Evolutionary conservation across 345 rosid genomes (phyloP).

Genomic region (Citropsis articulata): DNA sequence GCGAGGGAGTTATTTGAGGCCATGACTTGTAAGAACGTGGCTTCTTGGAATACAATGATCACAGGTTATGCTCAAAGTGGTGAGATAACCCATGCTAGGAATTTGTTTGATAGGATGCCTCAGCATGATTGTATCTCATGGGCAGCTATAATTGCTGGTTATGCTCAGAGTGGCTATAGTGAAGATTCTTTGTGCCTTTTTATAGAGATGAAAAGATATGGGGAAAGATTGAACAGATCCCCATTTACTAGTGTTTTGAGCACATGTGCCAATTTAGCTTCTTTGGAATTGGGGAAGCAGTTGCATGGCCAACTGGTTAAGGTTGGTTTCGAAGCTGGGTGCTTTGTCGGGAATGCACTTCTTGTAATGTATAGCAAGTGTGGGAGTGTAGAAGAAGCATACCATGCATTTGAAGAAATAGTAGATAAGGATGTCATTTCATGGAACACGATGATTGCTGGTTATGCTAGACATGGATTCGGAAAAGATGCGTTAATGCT

Average conservation of each 20-base stretch:
- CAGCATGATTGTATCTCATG: slow-evolving; percentile 59
- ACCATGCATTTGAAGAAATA: slow-evolving; percentile 51
- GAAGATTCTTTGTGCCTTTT: slow-evolving; percentile 53
- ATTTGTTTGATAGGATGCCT: slow-evolving; percentile 53
- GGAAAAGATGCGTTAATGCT: slow-evolving; percentile 50
- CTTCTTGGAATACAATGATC: slow-evolving; percentile 73
- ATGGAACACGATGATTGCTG: slow-evolving; percentile 71
- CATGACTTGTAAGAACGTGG: slow-evolving; percentile 46
- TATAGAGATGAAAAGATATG: slow-evolving; percentile 56
- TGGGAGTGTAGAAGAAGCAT: slow-evolving; percentile 69
- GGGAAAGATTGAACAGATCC: slow-evolving; percentile 60
- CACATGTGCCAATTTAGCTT: slow-evolving; percentile 59
- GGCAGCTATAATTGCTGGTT: slow-evolving; percentile 77
- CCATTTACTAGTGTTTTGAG: slow-evolving; percentile 57
- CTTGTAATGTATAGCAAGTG: slow-evolving; percentile 74
- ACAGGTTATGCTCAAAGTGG: slow-evolving; percentile 63
- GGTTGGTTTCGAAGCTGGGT: slow-evolving; percentile 59
- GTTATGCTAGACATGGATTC: slow-evolving; percentile 68
- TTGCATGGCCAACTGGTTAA: slow-evolving; percentile 61
- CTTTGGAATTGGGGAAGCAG: slow-evolving; percentile 67
- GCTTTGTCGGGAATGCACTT: slow-evolving; percentile 65
- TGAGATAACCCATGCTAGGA: slow-evolving; percentile 40
- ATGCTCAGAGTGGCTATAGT: slow-evolving; percentile 50
- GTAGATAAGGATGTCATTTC: slow-evolving; percentile 55
- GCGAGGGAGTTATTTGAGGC: slow-evolving; percentile 60